Percentiles rank a stretch among this genome's conserved stretches.
Evolutionary conservation across 805 yeast genomes (phyloP).

Genomic region (Blastobotrys peoriensis): DNA sequence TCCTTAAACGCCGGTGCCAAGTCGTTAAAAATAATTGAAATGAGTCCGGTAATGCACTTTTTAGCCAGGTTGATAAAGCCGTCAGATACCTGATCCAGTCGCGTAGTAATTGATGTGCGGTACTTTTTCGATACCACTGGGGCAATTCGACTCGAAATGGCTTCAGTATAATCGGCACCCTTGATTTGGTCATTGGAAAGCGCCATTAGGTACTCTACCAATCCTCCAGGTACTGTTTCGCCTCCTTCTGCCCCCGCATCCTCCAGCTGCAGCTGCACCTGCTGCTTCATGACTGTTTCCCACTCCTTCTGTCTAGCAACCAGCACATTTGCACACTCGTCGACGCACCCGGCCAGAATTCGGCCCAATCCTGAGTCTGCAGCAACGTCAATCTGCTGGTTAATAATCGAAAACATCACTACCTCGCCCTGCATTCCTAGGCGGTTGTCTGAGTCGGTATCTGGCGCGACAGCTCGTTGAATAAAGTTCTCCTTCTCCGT

Average conservation of each 20-base stretch:
- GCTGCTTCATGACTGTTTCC: slow-evolving; percentile 48
- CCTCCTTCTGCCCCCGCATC: slow-evolving; percentile 34
- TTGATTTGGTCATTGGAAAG: slow-evolving; percentile 78
- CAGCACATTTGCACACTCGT: slow-evolving; percentile 58
- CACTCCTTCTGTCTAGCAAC: slow-evolving; percentile 58
- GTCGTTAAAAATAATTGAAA: slow-evolving; percentile 66
- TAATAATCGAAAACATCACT: slow-evolving; percentile 72
- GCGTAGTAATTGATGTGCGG: slow-evolving; percentile 49
- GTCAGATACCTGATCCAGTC: slow-evolving; percentile 62
- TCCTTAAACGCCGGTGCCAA: slow-evolving; percentile 53
- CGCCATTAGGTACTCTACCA: slow-evolving; percentile 75
- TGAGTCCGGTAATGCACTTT: slow-evolving; percentile 49
- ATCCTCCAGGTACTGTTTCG: slow-evolving; percentile 58
- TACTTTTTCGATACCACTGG: slow-evolving; percentile 63
- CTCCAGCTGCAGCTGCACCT: slow-evolving; percentile 36
- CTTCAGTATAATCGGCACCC: slow-evolving; percentile 63
- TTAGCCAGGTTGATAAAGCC: slow-evolving; percentile 73
- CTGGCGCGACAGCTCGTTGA: slow-evolving; percentile 68
- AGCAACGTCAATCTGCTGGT: slow-evolving; percentile 86
- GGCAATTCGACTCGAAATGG: slow-evolving; percentile 58
- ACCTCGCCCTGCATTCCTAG: slow-evolving; percentile 71
- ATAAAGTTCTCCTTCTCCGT: slow-evolving; percentile 62
- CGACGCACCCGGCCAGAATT: slow-evolving; percentile 71
- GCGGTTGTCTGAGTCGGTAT: slow-evolving; percentile 55
- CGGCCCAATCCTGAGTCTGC: slow-evolving; percentile 78